phyloP scores from a whole-genome alignment of 768 basidiomycete species.

The Naganishia vishniacii region DNA sequence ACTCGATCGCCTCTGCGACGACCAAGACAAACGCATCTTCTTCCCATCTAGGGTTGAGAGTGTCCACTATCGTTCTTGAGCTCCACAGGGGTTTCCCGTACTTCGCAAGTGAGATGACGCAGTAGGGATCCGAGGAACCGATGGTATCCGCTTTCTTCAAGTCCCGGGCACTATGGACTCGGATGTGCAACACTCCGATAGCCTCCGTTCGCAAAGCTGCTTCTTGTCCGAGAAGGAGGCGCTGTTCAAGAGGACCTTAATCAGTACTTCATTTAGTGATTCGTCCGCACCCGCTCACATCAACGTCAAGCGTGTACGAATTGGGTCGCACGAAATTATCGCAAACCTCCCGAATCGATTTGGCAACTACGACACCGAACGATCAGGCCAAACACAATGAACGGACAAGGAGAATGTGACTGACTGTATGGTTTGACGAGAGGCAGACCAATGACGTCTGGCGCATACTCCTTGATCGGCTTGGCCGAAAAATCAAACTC shows the following conservation, averaged over 20 bases:
- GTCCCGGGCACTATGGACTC: slow-evolving; percentile 39
- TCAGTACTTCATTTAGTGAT: not conserved
- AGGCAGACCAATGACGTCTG: slow-evolving; percentile 48
- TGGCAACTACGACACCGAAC: slow-evolving; percentile 13
- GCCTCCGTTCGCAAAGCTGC: slow-evolving; percentile 36
- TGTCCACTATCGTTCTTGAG: slow-evolving; percentile 45
- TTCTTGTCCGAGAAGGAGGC: slow-evolving; percentile 46
- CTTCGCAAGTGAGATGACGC: slow-evolving; percentile 42
- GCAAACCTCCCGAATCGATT: slow-evolving; percentile 43
- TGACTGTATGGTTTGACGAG: slow-evolving; percentile 44
- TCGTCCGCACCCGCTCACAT: slow-evolving; percentile 25
- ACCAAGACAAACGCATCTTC: slow-evolving; percentile 48
- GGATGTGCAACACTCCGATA: slow-evolving; percentile 46
- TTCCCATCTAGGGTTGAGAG: slow-evolving; percentile 46
- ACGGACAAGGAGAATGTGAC: slow-evolving; percentile 7
- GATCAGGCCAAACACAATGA: not conserved
- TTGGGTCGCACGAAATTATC: slow-evolving; percentile 45
- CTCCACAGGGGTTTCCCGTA: slow-evolving; percentile 46
- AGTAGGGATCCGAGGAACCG: slow-evolving; percentile 47
- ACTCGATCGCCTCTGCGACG: slow-evolving; percentile 41
- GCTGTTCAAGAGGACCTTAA: slow-evolving; percentile 1
- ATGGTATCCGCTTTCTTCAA: slow-evolving; percentile 44
- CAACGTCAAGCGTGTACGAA: slow-evolving; percentile 47
- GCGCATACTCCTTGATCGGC: slow-evolving; percentile 40
- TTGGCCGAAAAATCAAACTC: slow-evolving; percentile 47